Evolutionary conservation across 2,329 filamentous ascomycete species (phyloP).

Genomic region (Xylariaceae sp.): DNA sequence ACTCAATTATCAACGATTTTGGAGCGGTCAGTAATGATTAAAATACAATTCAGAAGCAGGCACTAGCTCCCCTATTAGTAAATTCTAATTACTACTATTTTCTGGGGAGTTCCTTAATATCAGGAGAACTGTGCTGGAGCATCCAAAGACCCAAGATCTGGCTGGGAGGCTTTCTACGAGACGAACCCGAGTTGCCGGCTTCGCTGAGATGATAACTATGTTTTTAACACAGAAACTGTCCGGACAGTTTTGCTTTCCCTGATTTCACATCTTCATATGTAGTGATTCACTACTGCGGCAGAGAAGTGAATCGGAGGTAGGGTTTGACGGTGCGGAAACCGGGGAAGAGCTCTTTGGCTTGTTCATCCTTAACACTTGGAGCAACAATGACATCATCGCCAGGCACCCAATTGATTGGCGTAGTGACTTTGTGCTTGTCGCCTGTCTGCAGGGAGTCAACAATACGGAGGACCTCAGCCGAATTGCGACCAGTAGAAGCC

Average conservation of each 20-base stretch:
- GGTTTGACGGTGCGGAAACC: constrained; percentile 72
- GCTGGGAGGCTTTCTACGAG: neutral
- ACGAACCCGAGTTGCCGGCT: neutral
- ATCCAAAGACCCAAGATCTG: neutral
- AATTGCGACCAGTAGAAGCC: constrained; percentile 85
- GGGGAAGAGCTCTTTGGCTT: constrained; percentile 88
- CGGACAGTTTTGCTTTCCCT: neutral
- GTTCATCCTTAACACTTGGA: constrained; percentile 79
- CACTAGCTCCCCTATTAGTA: too few species aligned
- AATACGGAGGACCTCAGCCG: constrained; percentile 77
- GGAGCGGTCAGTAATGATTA: too few species aligned
- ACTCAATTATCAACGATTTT: too few species aligned
- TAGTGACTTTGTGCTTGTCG: constrained; percentile 87
- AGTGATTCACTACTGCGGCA: constrained; percentile 62
- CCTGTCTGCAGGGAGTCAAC: constrained; percentile 81
- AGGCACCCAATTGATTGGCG: constrained; percentile 87
- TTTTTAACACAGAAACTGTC: neutral
- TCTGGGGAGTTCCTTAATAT: too few species aligned
- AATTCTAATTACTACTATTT: too few species aligned
- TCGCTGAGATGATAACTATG: neutral
- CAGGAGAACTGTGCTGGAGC: neutral
- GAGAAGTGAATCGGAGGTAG: constrained; percentile 75
- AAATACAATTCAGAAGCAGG: too few species aligned
- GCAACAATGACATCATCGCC: constrained; percentile 94
- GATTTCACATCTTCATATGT: constrained; percentile 6